Evolutionary conservation across 1,284 basidiomycete species (phyloP), one percentile per base, ranked within the genome.

Genomic region (Apiotrichum veenhuisii): DNA sequence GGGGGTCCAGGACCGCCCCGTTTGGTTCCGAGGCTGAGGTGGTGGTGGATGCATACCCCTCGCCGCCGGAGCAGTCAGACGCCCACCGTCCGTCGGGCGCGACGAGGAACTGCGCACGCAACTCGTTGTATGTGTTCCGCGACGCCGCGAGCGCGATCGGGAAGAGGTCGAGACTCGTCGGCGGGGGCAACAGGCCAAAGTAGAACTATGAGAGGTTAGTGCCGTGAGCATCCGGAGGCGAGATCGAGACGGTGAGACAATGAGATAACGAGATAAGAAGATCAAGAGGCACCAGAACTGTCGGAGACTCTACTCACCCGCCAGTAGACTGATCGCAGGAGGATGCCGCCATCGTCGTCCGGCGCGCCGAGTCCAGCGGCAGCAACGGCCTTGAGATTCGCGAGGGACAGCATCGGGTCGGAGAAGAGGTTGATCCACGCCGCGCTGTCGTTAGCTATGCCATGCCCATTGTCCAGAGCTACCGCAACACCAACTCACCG

Each of bases 1-100:
- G 77, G 8, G 93, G 92, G 73, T 96, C 71, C 87, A 85, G 68
- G 86, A 76, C 75, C 84, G 82, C 74, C 70, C 34, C 38, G 50
- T 42, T 26, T 20, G 30, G 15, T 7, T 12, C 12, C 30, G 30
- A 30, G 34, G 34, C 41, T 22, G 55, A 34, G 20, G 56, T 48
- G 20, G 48, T 48, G 20, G 48, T 52, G 15, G 51, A 26, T 20
- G 48, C 54, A 30, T 62, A 57, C 7, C 68, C 68, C 9, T 71
- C 70, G 3, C 65, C 68, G 1, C 66, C 64, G 3, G 77, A 70
- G 54, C 77, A 77, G 64, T 79, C 77, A 0, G 70, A 63, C 9
- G 78, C 75, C 78, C 78, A 80, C 36, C 75, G 63, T 2, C 79
- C 79, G 56, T 81, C 80, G 0, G 80, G 80, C 5, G 78, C 75